Evolutionary conservation across 306 rosid species (phyloP), one percentile per base, ranked within the genome.

Genomic region (Rosa chinensis): DNA sequence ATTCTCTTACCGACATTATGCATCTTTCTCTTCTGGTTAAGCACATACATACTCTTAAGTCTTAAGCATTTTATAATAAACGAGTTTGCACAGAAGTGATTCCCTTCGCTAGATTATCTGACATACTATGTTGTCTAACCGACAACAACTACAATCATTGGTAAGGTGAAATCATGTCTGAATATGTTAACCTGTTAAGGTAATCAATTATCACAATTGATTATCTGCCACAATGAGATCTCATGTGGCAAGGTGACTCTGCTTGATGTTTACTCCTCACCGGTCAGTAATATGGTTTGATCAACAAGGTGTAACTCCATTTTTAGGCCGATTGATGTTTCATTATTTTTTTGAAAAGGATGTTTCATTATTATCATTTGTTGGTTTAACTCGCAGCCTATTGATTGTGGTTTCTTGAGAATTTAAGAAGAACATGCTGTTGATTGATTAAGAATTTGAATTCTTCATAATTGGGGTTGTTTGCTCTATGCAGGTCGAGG

Each of bases 401-500:
- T 56, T 39, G 3, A 8, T 9, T 73, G 35, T 35, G 2, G n/a
- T 6, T 47, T 28, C 58, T 47, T 23, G 42, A 47, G 42, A 71
- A 53, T 53, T 17, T 73, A 52, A 53, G 66, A 73, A 35, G 23
- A 10, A 50, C 68, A 64, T 37, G 10, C 37, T 59, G 66, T 59
- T 63, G 21, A 64, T 64, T 16, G 20, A 12, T 62, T 21, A 59
- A 59, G 66, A 25, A 37, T 52, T 78, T 75, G 74, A 14, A 56
- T 56, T 28, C 63, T 7, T 23, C 50, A 10, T 58, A 48, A 62
- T 58, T 74, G 40, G 50, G 85, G 43, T 81, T 43, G 73, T 61
- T 76, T 84, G 76, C 37, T 81, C 52, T 75, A 58, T 73, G 78
- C 77, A 94, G 98, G 99, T 95, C 76, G 98, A 91, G 77, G 99